phyloP scores from a whole-genome alignment of 805 yeast genomes.

The Kluyveromyces wickerhamii region DNA sequence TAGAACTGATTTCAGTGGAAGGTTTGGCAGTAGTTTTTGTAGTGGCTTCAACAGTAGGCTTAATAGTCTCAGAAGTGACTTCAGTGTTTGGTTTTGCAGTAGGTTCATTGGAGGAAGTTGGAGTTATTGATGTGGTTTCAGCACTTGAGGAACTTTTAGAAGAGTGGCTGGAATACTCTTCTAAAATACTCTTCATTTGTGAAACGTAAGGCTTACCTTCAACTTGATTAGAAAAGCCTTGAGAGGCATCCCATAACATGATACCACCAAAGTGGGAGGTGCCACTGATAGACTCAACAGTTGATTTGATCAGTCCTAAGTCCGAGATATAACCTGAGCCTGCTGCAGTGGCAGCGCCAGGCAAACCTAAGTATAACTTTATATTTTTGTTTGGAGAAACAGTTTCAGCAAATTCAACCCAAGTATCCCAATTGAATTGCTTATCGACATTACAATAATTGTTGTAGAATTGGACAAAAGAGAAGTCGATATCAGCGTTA shows the following conservation, averaged over 20 bases:
- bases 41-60: conserved; percentile 8
- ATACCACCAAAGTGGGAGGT: conserved; percentile 77
- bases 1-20: neutral
- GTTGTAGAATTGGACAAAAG: conserved; percentile 85
- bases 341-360: conserved; percentile 55
- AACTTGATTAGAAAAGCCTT: conserved; percentile 44
- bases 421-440: conserved; percentile 61
- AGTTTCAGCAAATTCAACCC: conserved; percentile 56
- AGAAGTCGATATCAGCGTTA: conserved; percentile 62
- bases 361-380: conserved; percentile 67
- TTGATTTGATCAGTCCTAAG: conserved; percentile 30
- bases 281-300: conserved; percentile 66
- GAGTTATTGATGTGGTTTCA: conserved; percentile 13
- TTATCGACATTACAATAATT: conserved; percentile 57
- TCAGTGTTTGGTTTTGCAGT: conserved; percentile 9
- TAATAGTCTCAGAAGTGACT: conserved; percentile 4
- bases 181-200: conserved; percentile 37
- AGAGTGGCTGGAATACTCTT: conserved; percentile 15
- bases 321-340: conserved; percentile 54
- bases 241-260: conserved; percentile 87
- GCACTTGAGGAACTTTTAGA: conserved; percentile 12
- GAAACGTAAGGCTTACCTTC: conserved; percentile 38
- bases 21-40: conserved; percentile 7
- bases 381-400: conserved; percentile 61
- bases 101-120: conserved; percentile 13